Percentiles rank a stretch among this genome's conserved stretches.
Evolutionary conservation across 805 yeast species (phyloP).

Genomic region (Pichia pseudocactophila): DNA sequence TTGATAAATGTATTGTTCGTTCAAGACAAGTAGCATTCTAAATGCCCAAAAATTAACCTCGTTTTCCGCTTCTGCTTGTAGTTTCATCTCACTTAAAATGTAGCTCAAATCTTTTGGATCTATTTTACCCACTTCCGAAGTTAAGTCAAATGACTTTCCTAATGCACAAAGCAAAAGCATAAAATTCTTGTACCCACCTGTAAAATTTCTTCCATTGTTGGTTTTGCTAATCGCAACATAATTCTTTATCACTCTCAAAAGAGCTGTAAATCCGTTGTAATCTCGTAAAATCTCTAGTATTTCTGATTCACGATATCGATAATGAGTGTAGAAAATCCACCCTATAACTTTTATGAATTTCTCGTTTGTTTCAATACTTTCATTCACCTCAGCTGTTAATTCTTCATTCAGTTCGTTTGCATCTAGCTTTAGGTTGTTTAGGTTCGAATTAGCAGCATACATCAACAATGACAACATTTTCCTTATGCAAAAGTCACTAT

Average conservation of each 20-base stretch:
- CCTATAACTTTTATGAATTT: slow-evolving; percentile 26
- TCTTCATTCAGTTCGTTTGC: slow-evolving; percentile 11
- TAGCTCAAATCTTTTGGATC: slow-evolving; percentile 29
- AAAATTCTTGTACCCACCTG: slow-evolving; percentile 24
- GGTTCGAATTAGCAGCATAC: slow-evolving; percentile 22
- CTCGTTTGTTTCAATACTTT: slow-evolving; percentile 20
- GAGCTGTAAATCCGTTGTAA: slow-evolving; percentile 42
- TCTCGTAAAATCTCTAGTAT: slow-evolving; percentile 40
- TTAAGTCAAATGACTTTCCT: slow-evolving; percentile 40
- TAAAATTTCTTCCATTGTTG: slow-evolving; percentile 25
- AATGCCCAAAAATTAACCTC: slow-evolving; percentile 59
- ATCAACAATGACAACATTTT: slow-evolving; percentile 39
- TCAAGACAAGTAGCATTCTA: slow-evolving; percentile 61
- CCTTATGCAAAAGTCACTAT: slow-evolving; percentile 38
- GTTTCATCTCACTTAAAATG: slow-evolving; percentile 37
- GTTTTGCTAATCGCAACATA: slow-evolving; percentile 30
- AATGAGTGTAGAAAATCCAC: slow-evolving; percentile 24
- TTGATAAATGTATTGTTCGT: slow-evolving; percentile 71
- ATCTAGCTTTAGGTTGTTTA: slow-evolving; percentile 17
- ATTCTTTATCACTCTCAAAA: slow-evolving; percentile 24
- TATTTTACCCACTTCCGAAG: not conserved
- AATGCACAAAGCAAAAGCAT: slow-evolving; percentile 48
- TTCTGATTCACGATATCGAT: slow-evolving; percentile 15
- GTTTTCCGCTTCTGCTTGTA: slow-evolving; percentile 39
- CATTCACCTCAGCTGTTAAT: slow-evolving; percentile 16